A percentile compares a stretch with the other conserved stretches of the same genome.
These are phyloP conservation scores for Aspergillus awamori DNA, from an alignment of 2,329 filamentous ascomycete species.

Conservation along the genomic window DNA sequence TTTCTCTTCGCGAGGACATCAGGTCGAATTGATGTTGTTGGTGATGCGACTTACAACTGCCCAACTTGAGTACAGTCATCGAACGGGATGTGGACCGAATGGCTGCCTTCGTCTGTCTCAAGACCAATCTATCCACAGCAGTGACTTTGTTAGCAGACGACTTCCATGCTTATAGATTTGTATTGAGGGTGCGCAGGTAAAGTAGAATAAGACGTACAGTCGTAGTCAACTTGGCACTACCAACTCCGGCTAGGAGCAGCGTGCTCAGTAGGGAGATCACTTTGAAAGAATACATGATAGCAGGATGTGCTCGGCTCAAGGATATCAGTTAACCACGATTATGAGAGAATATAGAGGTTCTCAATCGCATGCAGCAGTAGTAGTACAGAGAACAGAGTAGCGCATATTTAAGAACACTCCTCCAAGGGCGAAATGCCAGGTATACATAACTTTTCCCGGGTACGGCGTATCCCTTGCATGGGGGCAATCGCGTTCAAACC, in stretches of 20 bases:
- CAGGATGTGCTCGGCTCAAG: neutral
- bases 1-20: neutral
- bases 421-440: too few species aligned
- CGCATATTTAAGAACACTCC: too few species aligned
- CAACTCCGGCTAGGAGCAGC: slow-evolving; percentile 1
- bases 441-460: too few species aligned
- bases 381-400: too few species aligned
- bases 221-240: neutral
- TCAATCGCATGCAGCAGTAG: too few species aligned
- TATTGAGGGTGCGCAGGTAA: too few species aligned
- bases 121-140: neutral
- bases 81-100: neutral
- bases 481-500: too few species aligned
- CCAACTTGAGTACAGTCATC: neutral
- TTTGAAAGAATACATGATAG: neutral
- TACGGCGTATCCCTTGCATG: too few species aligned
- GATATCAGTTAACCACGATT: too few species aligned
- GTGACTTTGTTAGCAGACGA: neutral
- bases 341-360: too few species aligned
- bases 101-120: slow-evolving; percentile 1
- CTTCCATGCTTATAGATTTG: too few species aligned
- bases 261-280: neutral
- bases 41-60: neutral
- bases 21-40: too few species aligned
- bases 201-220: neutral